Percentiles rank a stretch among this genome's conserved stretches.
Conservation (phyloP, 2,329 filamentous ascomycete genomes). For the Clarireedia paspali region DNA sequence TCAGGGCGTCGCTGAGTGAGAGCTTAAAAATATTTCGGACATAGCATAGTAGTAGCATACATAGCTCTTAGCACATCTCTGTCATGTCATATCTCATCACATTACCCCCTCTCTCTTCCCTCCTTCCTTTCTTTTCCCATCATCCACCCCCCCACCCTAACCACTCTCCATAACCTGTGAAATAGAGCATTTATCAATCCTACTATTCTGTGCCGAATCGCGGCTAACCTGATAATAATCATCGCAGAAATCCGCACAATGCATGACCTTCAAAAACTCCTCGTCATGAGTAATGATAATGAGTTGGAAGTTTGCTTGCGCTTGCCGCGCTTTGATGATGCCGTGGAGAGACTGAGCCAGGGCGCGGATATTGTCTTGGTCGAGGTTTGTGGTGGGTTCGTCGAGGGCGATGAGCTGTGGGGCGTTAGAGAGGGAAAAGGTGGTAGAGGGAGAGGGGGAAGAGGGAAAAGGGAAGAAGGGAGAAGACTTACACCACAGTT, state of each 20-base stretch:
- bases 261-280: conserved; percentile 89
- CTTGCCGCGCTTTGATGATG: conserved; percentile 76
- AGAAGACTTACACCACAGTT: conserved; percentile 62
- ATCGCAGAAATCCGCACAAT: conserved; percentile 87
- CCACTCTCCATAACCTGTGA: conserved; percentile 3
- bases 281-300: conserved; percentile 99
- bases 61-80: too few species aligned
- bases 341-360: conserved; percentile 76
- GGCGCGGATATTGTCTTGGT: conserved; percentile 87
- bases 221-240: conserved; percentile 82
- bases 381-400: conserved; percentile 95
- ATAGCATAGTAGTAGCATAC: too few species aligned
- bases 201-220: conserved; percentile 78
- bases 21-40: too few species aligned
- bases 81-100: not conserved
- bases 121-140: not conserved
- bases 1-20: too few species aligned
- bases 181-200: conserved; percentile 51
- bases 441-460: not conserved
- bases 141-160: not conserved
- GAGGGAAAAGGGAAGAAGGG: not conserved
- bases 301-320: conserved; percentile 92
- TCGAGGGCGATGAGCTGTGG: conserved; percentile 77
- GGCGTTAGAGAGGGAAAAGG: not conserved
- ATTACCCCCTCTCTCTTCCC: not conserved